Evolutionary conservation across 345 rosid species (phyloP), one percentile per base, ranked within the genome.

Genomic region (Capsella bursapastoris): DNA sequence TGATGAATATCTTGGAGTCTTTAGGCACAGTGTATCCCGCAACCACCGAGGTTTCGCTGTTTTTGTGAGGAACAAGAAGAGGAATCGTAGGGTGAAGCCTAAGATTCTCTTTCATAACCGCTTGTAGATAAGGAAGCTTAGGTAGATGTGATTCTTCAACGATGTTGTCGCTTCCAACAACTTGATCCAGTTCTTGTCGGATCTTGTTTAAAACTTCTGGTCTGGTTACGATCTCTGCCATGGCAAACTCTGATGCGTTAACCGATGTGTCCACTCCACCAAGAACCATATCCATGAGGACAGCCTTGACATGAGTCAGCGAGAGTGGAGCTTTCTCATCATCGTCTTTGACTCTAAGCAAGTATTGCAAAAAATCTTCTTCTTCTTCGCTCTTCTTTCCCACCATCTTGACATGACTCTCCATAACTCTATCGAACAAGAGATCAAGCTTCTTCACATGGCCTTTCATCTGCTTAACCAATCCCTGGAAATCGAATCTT

Each of bases 21-120:
- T 84, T 77, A 2, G 85, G 92, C 3, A 83, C 71, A 4, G 72
- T 75, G 75, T 83, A 83, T 0, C 88, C 86, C 0, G 85, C 84
- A 7, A 88, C 52, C 1, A 72, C 70, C 13, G 78, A 62, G 0
- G 82, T 49, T 43, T 73, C 68, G 15, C 80, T 78, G 13, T 86
- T 79, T n/a, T 57, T 2, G 45, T 80, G 89, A 8, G 92, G 85
- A 0, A 80, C 65, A 15, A 86, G 75, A 3, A 86, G 64, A 29
- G 90, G 92, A 63, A 83, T 64, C 0, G 85, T 75, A 1, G 93
- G 88, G 69, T 88, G 87, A 41, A 88, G 66, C 12, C 88, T 82
- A 3, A 77, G 41, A 0, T 81, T 68, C 79, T 86, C 90, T 67
- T 84, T 84, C 31, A 84, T 49, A 34, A 84, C 85, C 0, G 87